A percentile compares a stretch with the other conserved stretches of the same genome.
phyloP scores from a whole-genome alignment of 2,329 filamentous ascomycete genomes.

The Fusarium sp. region DNA sequence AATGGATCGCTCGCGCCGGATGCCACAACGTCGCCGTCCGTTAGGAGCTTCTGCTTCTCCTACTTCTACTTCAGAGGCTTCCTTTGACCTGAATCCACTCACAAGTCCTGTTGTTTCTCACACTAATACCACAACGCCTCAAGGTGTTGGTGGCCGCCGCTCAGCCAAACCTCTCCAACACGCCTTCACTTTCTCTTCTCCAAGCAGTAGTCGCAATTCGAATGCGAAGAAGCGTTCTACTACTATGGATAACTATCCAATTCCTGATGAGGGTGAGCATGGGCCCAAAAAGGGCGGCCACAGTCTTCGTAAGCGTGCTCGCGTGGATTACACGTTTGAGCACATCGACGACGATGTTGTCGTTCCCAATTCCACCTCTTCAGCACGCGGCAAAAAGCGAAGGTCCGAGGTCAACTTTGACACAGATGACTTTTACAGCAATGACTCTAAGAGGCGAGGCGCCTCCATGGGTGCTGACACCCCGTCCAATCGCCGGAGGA shows the following conservation, averaged over 20 bases:
- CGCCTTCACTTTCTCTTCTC: conserved; percentile 51
- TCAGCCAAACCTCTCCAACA: conserved; percentile 50
- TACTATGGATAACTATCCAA: conserved; percentile 52
- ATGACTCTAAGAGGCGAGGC: conserved; percentile 50
- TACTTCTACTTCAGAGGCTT: conserved; percentile 46
- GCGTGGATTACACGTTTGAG: conserved; percentile 66
- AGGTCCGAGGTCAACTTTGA: conserved; percentile 49
- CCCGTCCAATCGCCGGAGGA: conserved; percentile 52
- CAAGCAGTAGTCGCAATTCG: conserved; percentile 43
- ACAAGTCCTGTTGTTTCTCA: conserved; percentile 48
- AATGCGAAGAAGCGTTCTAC: conserved; percentile 56
- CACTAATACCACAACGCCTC: conserved; percentile 47
- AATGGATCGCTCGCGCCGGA: conserved; percentile 53
- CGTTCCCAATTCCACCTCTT: conserved; percentile 48
- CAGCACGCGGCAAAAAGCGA: conserved; percentile 51
- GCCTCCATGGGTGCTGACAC: conserved; percentile 50
- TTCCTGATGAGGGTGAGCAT: conserved; percentile 58
- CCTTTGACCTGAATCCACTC: conserved; percentile 45
- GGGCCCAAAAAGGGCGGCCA: conserved; percentile 67
- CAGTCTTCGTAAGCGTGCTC: conserved; percentile 65
- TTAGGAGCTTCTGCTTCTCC: conserved; percentile 48
- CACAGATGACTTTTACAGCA: conserved; percentile 45
- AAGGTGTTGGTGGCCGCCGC: conserved; percentile 45
- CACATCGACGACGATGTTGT: conserved; percentile 61
- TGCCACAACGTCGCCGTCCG: conserved; percentile 47